Evolutionary conservation across 768 basidiomycete genomes (phyloP).

Genomic region (Kwoniella newhampshirensis): DNA sequence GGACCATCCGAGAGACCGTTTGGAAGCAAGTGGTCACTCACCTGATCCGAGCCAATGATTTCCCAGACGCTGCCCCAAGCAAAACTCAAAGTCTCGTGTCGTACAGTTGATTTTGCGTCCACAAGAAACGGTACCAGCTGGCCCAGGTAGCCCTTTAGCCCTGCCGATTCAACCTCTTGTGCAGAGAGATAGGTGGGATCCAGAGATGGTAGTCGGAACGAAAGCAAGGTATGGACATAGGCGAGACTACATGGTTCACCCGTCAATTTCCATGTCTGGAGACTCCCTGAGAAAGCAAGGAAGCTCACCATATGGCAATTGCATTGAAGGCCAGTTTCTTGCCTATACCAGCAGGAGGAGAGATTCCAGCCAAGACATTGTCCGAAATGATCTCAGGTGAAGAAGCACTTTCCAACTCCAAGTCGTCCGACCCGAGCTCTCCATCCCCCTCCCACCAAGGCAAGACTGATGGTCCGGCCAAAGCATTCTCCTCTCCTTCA

Average conservation of each 20-base stretch:
- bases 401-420: slow-evolving; percentile 12
- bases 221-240: slow-evolving; percentile 38
- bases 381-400: slow-evolving; percentile 19
- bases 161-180: slow-evolving; percentile 3
- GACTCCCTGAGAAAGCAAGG: background rate
- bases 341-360: slow-evolving; percentile 34
- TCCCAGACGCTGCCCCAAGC: slow-evolving; percentile 44
- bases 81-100: slow-evolving; percentile 25
- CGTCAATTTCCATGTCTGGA: background rate
- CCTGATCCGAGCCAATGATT: slow-evolving; percentile 21
- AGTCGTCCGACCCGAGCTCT: background rate
- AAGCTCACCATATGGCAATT: slow-evolving; percentile 40
- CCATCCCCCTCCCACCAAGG: slow-evolving; percentile 35
- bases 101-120: slow-evolving; percentile 41
- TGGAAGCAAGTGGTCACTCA: slow-evolving; percentile 2
- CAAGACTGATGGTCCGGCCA: slow-evolving; percentile 5
- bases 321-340: slow-evolving; percentile 42
- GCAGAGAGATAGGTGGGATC: slow-evolving; percentile 4
- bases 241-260: slow-evolving; percentile 20
- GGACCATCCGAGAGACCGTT: no score
- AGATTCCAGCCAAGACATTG: slow-evolving; percentile 13
- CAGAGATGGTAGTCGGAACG: slow-evolving; percentile 37
- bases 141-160: slow-evolving; percentile 23
- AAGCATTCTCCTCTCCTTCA: background rate
- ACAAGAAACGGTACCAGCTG: slow-evolving; percentile 35